Evolutionary conservation across 495 filamentous ascomycete species (phyloP), one percentile per base, ranked within the genome.

Genomic region (Usnea hakonensis): DNA sequence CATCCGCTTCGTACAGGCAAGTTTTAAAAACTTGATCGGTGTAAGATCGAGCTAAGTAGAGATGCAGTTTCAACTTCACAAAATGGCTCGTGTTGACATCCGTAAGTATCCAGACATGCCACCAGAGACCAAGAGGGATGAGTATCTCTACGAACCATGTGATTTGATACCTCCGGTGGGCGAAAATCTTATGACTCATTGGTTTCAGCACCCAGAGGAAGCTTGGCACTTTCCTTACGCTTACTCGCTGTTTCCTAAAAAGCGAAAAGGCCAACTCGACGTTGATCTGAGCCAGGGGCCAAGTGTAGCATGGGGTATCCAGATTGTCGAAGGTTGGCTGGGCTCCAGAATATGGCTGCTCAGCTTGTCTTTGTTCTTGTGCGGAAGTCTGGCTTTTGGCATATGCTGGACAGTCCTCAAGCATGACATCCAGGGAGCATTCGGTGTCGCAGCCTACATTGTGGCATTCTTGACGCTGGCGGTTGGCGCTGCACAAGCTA

Each of bases 381-480:
- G 72, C 5, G 72, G 71, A 2, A 77, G 71, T 63, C 30, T 71
- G 14, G 57, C 74, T 3, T 75, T 78, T 59, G 74, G 65, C 5
- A 43, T 74, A 10, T 61, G 69, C 26, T 78, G 76, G 76, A 64
- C 66, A 6, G 37, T 67, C 3, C 61, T 64, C 33, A 62, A 68
- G 59, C 61, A 72, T 38, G 75, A 75, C 64, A 63, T 78, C 2
- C 74, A 77, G 57, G 75, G 75, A 36, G 75, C 74, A 9, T 78
- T 76, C 65, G 73, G 68, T 14, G 73, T 77, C n/a, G 69, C 73
- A 5, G 68, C 66, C 26, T 78, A 71, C 64, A 58, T 74, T 8
- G 57, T 74, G 8, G 67, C 70, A 14, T 58, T 75, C 10, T 68
- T 62, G 14, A 65, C 55, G 2, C 48, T 77, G 50, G 61, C 63